phyloP scores from a whole-genome alignment of 352 stramenopile genomes.

The Pythium utonaiense region DNA sequence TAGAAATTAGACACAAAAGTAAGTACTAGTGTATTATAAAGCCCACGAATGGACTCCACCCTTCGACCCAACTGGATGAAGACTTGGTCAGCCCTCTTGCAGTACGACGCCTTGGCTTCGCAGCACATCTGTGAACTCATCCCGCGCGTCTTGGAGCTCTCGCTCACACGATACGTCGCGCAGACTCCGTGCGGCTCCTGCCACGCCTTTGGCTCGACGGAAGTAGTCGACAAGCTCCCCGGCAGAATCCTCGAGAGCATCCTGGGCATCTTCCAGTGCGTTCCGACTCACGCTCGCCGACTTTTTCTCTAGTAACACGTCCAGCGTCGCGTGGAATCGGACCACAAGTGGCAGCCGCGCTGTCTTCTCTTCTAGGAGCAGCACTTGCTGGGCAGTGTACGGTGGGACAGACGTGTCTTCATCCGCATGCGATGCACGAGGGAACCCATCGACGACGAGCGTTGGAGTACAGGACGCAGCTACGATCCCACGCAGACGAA shows the following conservation, averaged over 20 bases:
- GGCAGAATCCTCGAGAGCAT: constrained; percentile 29
- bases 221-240: constrained; percentile 33
- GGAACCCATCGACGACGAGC: constrained; percentile 48
- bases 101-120: not conserved
- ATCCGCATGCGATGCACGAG: constrained; percentile 8
- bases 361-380: constrained; percentile 33
- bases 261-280: constrained; percentile 41
- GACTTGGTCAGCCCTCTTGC: not conserved
- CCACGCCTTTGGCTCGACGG: not conserved
- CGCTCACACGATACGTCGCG: constrained; percentile 43
- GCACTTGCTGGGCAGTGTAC: constrained; percentile 48
- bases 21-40: constrained; percentile 11
- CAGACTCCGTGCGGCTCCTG: not conserved
- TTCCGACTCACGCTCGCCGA: constrained; percentile 23
- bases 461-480: constrained; percentile 15
- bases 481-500: constrained; percentile 23
- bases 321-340: constrained; percentile 37
- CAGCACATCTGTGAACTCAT: constrained; percentile 34
- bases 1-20: not conserved
- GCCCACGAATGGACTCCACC: not conserved
- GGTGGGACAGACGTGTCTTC: constrained; percentile 17
- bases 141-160: constrained; percentile 32
- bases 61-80: too few species aligned
- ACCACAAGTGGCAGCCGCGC: constrained; percentile 29
- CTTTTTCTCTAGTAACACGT: constrained; percentile 41